Evolutionary conservation across 345 rosid species (phyloP).

Genomic region (Eucalyptus lansdowneana): DNA sequence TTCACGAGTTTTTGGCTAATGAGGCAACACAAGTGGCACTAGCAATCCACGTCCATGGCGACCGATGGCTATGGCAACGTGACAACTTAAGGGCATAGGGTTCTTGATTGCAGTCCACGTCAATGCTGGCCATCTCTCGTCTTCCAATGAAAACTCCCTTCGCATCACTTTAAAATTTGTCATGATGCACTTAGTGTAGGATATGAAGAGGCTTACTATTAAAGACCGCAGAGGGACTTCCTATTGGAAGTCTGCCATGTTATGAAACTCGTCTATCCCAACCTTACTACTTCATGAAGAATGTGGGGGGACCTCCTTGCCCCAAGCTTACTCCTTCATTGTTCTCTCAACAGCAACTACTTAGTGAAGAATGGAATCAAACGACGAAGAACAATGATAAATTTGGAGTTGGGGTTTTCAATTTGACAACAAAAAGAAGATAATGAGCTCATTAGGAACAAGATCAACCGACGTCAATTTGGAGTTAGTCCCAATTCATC

Average conservation of each 20-base stretch:
- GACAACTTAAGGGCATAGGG: background rate
- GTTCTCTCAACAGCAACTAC: too few species aligned
- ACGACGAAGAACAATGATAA: too few species aligned
- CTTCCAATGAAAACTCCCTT: background rate
- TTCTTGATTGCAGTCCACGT: background rate
- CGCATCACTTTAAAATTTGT: background rate
- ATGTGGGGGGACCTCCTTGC: too few species aligned
- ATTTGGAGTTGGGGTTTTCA: background rate
- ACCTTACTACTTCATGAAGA: too few species aligned
- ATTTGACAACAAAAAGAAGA: background rate
- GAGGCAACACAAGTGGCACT: background rate
- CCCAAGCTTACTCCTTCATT: too few species aligned
- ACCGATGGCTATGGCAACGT: background rate
- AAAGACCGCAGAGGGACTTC: too few species aligned
- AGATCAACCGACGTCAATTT: background rate
- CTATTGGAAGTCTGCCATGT: too few species aligned
- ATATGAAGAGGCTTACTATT: too few species aligned
- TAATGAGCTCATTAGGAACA: background rate
- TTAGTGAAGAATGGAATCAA: too few species aligned
- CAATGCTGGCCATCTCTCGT: background rate
- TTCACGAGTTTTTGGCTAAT: background rate
- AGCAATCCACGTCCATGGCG: background rate
- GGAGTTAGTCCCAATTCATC: background rate
- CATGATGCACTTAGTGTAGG: background rate
- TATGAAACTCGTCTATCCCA: too few species aligned